Conservation (phyloP, 2,329 filamentous ascomycete species). For the Neofusicoccum sp. region DNA sequence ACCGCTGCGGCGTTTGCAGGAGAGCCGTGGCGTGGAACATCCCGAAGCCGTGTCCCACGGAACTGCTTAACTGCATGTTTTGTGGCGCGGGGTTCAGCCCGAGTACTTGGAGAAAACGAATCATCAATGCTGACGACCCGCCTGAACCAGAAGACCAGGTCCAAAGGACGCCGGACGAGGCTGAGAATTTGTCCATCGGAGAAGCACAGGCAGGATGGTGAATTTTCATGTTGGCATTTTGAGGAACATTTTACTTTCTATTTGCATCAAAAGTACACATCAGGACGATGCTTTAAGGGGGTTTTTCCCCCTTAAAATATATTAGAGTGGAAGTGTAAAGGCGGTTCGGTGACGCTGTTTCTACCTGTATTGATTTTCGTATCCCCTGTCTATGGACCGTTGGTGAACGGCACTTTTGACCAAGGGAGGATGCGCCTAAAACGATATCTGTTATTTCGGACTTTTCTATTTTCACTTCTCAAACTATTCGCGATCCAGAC, state of each 20-base stretch:
- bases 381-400: no score
- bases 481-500: no score
- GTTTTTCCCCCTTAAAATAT: no score
- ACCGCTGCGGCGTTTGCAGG: slow-evolving; percentile 14
- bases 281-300: no score
- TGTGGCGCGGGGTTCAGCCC: slow-evolving; percentile 12
- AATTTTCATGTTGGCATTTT: not conserved
- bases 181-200: not conserved
- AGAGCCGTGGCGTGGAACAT: slow-evolving; percentile 9
- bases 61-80: slow-evolving; percentile 19
- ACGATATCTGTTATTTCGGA: no score
- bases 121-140: slow-evolving; percentile 5
- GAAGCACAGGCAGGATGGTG: not conserved
- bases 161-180: not conserved
- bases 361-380: no score
- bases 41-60: slow-evolving; percentile 1
- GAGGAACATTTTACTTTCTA: not conserved
- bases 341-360: no score
- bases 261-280: no score
- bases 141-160: not conserved
- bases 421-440: no score
- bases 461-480: no score
- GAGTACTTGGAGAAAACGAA: slow-evolving; percentile 1
- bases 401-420: no score
- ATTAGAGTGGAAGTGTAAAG: no score